Evolutionary conservation across 257 asterid species (phyloP).

Genomic region (Petunia axillaris): DNA sequence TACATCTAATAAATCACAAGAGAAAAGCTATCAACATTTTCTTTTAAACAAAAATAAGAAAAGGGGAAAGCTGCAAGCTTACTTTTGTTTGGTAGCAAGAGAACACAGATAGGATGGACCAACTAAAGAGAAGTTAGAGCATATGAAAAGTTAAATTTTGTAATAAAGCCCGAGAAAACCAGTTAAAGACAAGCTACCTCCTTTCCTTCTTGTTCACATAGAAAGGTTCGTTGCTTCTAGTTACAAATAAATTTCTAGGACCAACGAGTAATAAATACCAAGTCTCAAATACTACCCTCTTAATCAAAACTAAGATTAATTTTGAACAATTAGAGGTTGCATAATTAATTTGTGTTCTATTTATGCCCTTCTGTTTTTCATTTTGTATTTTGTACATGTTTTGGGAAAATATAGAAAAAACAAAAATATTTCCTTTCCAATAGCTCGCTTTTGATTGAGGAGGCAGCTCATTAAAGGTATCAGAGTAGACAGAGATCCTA

Average conservation of each 20-base stretch:
- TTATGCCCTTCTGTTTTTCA: neutral
- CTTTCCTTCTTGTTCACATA: neutral
- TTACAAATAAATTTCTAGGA: neutral
- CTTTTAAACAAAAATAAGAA: neutral
- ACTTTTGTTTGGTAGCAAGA: constrained; percentile 21
- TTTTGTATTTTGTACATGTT: neutral
- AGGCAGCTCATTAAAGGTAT: constrained; percentile 2
- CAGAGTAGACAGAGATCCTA: constrained; percentile 4
- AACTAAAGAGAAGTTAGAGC: neutral
- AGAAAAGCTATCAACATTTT: neutral
- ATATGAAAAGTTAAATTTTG: neutral
- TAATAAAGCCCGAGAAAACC: constrained; percentile 15
- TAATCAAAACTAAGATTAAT: constrained; percentile 5
- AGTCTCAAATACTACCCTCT: constrained; percentile 9
- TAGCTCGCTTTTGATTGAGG: constrained; percentile 5
- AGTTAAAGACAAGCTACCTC: constrained; percentile 6
- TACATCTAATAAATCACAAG: neutral
- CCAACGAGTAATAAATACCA: neutral
- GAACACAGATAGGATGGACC: neutral
- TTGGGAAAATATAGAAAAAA: neutral
- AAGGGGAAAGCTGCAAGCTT: neutral
- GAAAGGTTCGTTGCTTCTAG: neutral
- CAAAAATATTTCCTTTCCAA: neutral
- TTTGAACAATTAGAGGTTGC: constrained; percentile 10
- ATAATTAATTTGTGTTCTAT: neutral